Evolutionary conservation across 2,329 filamentous ascomycete species (phyloP).

Genomic region (Trematosphaeria pertusa): DNA sequence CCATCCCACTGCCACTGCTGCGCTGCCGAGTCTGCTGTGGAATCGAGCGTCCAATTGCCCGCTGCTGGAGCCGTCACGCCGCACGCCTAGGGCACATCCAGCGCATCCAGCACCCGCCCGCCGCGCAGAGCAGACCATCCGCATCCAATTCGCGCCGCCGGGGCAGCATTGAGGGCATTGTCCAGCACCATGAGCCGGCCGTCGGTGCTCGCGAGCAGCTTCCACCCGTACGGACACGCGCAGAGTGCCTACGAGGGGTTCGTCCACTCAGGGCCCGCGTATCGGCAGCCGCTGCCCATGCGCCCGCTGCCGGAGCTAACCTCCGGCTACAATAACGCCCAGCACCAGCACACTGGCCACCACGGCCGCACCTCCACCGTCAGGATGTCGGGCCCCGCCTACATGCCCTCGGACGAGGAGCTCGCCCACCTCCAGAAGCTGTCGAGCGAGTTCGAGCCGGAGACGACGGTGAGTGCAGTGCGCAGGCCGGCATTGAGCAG

Average conservation of each 20-base stretch:
- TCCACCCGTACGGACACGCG: conserved; percentile 28
- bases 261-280: conserved; percentile 37
- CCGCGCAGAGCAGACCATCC: background rate
- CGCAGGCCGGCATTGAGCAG: conserved; percentile 16
- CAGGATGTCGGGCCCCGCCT: conserved; percentile 48
- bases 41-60: conserved; percentile 39
- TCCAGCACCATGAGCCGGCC: conserved; percentile 43
- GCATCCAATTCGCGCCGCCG: no score
- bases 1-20: conserved; percentile 28
- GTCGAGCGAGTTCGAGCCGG: conserved; percentile 66
- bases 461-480: conserved; percentile 58
- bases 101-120: conserved; percentile 10
- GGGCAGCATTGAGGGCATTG: no score
- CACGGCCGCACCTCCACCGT: conserved; percentile 33
- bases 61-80: conserved; percentile 32
- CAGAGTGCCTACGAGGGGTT: conserved; percentile 31
- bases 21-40: conserved; percentile 44
- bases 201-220: conserved; percentile 36
- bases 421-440: conserved; percentile 68
- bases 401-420: conserved; percentile 58
- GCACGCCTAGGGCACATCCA: conserved; percentile 17
- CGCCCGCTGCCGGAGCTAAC: conserved; percentile 47
- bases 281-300: conserved; percentile 49
- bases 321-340: conserved; percentile 37
- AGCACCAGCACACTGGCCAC: conserved; percentile 40